phyloP scores from a whole-genome alignment of 2,329 filamentous ascomycete species.

The Venturia oleaginea region DNA sequence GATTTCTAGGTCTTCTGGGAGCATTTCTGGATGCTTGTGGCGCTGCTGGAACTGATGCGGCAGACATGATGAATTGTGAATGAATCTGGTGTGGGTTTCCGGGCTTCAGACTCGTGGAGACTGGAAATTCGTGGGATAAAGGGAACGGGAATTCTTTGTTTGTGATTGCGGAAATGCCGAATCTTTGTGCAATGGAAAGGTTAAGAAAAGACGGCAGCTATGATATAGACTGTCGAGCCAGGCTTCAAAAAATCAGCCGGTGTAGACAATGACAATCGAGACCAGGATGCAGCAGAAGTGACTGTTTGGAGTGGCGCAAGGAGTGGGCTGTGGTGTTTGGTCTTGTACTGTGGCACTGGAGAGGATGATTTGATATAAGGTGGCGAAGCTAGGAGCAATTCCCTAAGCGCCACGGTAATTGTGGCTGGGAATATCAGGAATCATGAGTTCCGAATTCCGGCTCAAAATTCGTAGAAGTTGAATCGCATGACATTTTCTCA shows the following conservation, averaged over 20 bases:
- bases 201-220: background rate
- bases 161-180: background rate
- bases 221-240: background rate
- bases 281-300: background rate
- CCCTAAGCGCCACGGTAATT: no score
- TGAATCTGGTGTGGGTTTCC: background rate
- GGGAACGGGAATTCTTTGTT: background rate
- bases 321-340: conserved; percentile 1
- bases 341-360: no score
- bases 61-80: background rate
- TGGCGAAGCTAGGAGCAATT: background rate
- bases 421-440: no score
- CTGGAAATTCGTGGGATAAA: background rate
- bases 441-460: no score
- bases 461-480: no score
- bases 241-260: conserved; percentile 2
- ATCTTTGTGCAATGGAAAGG: background rate
- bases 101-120: background rate
- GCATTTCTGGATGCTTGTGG: background rate
- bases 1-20: background rate
- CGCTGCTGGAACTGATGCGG: background rate
- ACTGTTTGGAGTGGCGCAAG: conserved; percentile 3
- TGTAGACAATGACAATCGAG: background rate
- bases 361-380: background rate
- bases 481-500: no score